These are phyloP conservation scores for Neonectria ditissima DNA, from an alignment of 2,329 filamentous ascomycete genomes.

Conservation along the genomic window DNA sequence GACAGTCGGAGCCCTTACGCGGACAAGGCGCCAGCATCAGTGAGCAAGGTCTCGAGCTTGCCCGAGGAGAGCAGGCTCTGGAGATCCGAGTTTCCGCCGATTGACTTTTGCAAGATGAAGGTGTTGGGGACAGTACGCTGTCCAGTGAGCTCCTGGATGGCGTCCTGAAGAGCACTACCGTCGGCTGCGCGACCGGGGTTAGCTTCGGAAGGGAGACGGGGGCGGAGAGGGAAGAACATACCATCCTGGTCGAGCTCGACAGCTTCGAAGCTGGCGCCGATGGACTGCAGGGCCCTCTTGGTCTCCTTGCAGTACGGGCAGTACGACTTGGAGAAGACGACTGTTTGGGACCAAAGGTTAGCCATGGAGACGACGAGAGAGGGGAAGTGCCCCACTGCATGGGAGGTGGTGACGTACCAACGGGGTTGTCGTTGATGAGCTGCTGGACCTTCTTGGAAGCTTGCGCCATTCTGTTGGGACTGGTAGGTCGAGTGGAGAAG, in stretches of 20 bases:
- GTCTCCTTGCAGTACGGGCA: conserved; percentile 91
- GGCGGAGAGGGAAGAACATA: conserved; percentile 59
- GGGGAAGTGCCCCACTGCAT: conserved; percentile 19
- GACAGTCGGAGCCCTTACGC: conserved; percentile 49
- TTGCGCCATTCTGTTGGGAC: conserved; percentile 80
- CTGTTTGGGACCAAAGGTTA: conserved; percentile 53
- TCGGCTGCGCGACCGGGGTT: conserved; percentile 70
- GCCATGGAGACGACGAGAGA: conserved; percentile 2
- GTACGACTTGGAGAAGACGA: conserved; percentile 97
- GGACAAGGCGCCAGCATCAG: conserved; percentile 57
- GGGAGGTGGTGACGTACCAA: conserved; percentile 67
- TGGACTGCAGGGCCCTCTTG: conserved; percentile 78
- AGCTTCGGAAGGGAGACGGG: conserved; percentile 19
- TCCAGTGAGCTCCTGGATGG: conserved; percentile 81
- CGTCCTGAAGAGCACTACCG: conserved; percentile 83
- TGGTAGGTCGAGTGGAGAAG: conserved; percentile 71
- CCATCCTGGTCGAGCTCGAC: conserved; percentile 89
- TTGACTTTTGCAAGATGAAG: conserved; percentile 91
- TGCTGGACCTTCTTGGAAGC: conserved; percentile 85
- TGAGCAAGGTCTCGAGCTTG: conserved; percentile 56
- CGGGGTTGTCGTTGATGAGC: conserved; percentile 90
- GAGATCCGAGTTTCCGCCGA: conserved; percentile 95
- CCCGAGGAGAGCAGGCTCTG: conserved; percentile 64
- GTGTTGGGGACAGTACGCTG: conserved; percentile 96
- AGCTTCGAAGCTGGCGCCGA: conserved; percentile 78